Conservation (phyloP, 2,329 filamentous ascomycete species). For the Purpureocillium lavendulum region DNA sequence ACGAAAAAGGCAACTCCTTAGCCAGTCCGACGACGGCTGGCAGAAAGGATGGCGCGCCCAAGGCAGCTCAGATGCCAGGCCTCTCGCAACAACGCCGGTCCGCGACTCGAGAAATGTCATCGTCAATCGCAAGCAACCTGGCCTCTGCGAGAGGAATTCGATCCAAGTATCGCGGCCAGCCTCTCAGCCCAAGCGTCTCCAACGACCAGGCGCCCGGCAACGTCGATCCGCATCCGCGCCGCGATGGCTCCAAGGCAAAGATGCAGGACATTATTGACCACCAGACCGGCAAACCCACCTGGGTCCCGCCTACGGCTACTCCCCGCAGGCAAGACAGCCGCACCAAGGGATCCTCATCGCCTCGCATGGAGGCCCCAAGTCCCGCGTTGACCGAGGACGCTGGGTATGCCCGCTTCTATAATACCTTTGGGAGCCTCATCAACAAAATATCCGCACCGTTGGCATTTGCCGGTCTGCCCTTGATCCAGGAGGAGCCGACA, state of each 20-base stretch:
- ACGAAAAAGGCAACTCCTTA: slow-evolving; percentile 17
- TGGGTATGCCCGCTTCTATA: slow-evolving; percentile 86
- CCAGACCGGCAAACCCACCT: slow-evolving; percentile 42
- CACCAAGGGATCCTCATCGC: slow-evolving; percentile 15
- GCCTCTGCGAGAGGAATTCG: slow-evolving; percentile 78
- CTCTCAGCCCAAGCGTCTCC: slow-evolving; percentile 64
- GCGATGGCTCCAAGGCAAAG: slow-evolving; percentile 39
- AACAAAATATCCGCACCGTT: slow-evolving; percentile 83
- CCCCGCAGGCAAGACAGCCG: slow-evolving; percentile 15
- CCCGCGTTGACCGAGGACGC: slow-evolving; percentile 48
- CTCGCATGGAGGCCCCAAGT: slow-evolving; percentile 14
- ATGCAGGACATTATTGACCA: slow-evolving; percentile 50
- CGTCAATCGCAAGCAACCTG: slow-evolving; percentile 82
- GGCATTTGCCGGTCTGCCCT: slow-evolving; percentile 84
- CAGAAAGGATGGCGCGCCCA: slow-evolving; percentile 15
- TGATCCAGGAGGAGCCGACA: slow-evolving; percentile 46
- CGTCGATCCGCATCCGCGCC: slow-evolving; percentile 48
- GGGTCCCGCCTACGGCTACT: slow-evolving; percentile 34
- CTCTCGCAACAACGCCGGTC: slow-evolving; percentile 36
- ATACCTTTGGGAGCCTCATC: slow-evolving; percentile 79
- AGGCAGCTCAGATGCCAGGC: slow-evolving; percentile 17
- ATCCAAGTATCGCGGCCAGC: slow-evolving; percentile 54
- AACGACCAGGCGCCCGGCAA: slow-evolving; percentile 66
- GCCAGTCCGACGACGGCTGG: not conserved
- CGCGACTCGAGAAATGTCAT: slow-evolving; percentile 60